phyloP scores from a whole-genome alignment of 2,329 filamentous ascomycete species.

The Sclerotinia sclerotiorum region DNA sequence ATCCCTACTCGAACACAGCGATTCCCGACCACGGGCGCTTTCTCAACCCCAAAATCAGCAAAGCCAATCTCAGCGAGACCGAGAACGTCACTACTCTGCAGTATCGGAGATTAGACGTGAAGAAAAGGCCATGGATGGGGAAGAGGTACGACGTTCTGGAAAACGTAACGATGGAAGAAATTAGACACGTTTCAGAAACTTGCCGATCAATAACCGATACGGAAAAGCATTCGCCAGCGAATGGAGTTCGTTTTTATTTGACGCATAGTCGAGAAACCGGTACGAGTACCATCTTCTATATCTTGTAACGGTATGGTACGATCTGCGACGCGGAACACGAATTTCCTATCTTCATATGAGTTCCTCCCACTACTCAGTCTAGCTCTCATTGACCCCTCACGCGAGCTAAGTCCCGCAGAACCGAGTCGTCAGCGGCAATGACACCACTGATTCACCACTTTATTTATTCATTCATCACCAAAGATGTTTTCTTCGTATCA shows the following conservation, averaged over 20 bases:
- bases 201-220: conserved; percentile 18
- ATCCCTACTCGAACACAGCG: conserved; percentile 37
- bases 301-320: no score
- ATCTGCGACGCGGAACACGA: no score
- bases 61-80: conserved; percentile 31
- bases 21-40: conserved; percentile 31
- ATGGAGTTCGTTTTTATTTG: background rate
- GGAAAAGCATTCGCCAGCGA: background rate
- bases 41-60: conserved; percentile 33
- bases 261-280: no score
- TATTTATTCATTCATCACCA: conserved; percentile 15
- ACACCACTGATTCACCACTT: conserved; percentile 7
- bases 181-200: conserved; percentile 38
- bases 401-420: conserved; percentile 10
- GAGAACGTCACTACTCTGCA: conserved; percentile 13
- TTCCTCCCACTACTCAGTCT: conserved; percentile 52
- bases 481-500: conserved; percentile 11
- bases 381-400: conserved; percentile 25
- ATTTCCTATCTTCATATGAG: conserved; percentile 36
- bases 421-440: background rate
- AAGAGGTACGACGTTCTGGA: conserved; percentile 36
- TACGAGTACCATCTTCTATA: no score
- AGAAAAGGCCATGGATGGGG: conserved; percentile 34
- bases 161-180: conserved; percentile 41
- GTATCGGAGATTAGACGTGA: conserved; percentile 18